Percentiles rank a stretch among this genome's conserved stretches.
Evolutionary conservation across 257 asterid species (phyloP).

Genomic region (Ehretia macrophylla): DNA sequence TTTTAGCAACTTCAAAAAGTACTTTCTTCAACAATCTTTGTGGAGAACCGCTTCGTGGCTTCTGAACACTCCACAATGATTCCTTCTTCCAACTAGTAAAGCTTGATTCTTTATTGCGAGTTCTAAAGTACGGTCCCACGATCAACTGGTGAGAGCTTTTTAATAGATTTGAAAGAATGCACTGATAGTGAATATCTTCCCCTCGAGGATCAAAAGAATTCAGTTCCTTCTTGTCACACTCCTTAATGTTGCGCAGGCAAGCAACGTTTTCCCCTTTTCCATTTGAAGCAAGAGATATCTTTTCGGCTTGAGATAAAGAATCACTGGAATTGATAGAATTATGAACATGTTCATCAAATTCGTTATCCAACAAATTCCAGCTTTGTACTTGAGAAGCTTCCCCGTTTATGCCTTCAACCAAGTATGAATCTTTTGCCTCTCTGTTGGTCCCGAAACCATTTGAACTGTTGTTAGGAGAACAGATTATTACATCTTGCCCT

Average conservation of each 20-base stretch:
- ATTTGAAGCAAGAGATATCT: conserved; percentile 21
- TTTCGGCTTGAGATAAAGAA: conserved; percentile 56
- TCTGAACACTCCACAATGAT: conserved; percentile 8
- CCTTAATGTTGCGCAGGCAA: conserved; percentile 21
- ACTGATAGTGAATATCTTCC: conserved; percentile 61
- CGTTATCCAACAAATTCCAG: conserved; percentile 58
- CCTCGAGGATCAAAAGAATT: conserved; percentile 28
- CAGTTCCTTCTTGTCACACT: conserved; percentile 30
- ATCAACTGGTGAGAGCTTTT: conserved; percentile 75
- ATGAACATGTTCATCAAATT: conserved; percentile 50
- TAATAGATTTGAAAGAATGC: conserved; percentile 65
- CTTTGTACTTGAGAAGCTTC: conserved; percentile 58
- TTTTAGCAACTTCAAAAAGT: conserved; percentile 59
- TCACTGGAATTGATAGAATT: conserved; percentile 63
- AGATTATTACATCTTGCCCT: conserved; percentile 26
- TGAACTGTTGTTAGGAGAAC: conserved; percentile 47
- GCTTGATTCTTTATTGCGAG: conserved; percentile 47
- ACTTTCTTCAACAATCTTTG: conserved; percentile 73
- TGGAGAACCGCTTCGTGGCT: conserved; percentile 24
- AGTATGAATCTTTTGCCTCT: conserved; percentile 43
- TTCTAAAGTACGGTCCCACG: conserved; percentile 62
- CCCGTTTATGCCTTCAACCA: conserved; percentile 42
- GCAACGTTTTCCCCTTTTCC: conserved; percentile 18
- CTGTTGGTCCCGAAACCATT: conserved; percentile 48
- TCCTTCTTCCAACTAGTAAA: conserved; percentile 61